Percentiles rank a stretch among this genome's conserved stretches.
phyloP scores from a whole-genome alignment of 2,329 filamentous ascomycete species.

The Aureobasidium sp. region DNA sequence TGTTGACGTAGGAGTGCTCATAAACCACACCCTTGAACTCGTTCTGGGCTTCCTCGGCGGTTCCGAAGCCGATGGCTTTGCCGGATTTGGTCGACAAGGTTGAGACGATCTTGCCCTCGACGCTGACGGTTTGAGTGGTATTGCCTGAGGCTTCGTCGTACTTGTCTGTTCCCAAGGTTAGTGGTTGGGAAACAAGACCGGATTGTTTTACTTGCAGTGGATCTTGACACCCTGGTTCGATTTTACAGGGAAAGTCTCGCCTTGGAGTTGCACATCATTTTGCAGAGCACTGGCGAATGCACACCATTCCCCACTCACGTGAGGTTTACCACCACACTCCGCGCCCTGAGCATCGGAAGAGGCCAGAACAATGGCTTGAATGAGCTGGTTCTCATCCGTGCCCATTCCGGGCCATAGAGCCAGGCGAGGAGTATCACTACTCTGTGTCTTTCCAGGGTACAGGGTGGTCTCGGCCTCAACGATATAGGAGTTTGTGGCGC shows the following conservation, averaged over 20 bases:
- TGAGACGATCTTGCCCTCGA: slow-evolving; percentile 34
- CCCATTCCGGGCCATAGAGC: slow-evolving; percentile 46
- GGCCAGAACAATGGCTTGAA: slow-evolving; percentile 36
- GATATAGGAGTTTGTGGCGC: slow-evolving; percentile 33
- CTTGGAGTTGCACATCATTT: slow-evolving; percentile 1
- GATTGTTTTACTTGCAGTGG: not conserved
- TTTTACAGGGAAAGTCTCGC: not conserved
- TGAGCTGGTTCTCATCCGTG: slow-evolving; percentile 40
- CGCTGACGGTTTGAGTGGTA: slow-evolving; percentile 35
- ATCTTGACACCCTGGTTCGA: slow-evolving; percentile 7
- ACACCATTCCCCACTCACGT: slow-evolving; percentile 13
- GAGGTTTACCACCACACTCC: slow-evolving; percentile 1
- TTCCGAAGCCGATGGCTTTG: slow-evolving; percentile 32
- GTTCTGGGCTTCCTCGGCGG: slow-evolving; percentile 38
- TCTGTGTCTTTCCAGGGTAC: slow-evolving; percentile 34
- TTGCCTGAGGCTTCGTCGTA: slow-evolving; percentile 34
- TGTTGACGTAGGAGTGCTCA: slow-evolving; percentile 27
- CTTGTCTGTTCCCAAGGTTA: slow-evolving; percentile 24
- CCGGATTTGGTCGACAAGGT: slow-evolving; percentile 39
- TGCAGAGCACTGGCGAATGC: slow-evolving; percentile 13
- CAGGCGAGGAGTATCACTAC: slow-evolving; percentile 31
- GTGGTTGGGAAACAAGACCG: not conserved
- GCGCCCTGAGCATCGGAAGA: slow-evolving; percentile 5
- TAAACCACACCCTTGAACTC: slow-evolving; percentile 34
- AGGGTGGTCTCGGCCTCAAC: slow-evolving; percentile 39